Evolutionary conservation across 139 green algal genomes (phyloP), one percentile per base, ranked within the genome.

Genomic region (Trebouxia sp.): DNA sequence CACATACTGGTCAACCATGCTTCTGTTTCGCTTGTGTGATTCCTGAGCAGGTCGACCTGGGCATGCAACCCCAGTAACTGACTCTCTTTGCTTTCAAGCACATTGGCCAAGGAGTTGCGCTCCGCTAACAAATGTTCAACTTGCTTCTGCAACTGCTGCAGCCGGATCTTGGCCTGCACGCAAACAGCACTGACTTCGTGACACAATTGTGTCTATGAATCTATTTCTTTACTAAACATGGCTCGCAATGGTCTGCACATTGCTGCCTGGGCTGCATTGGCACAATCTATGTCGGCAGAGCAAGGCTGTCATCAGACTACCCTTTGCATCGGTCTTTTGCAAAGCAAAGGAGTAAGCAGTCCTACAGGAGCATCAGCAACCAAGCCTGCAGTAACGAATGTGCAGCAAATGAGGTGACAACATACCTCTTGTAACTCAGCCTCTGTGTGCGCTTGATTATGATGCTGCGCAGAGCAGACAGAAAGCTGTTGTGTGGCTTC

Each of bases 1-100:
- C 70, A 62, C 43, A 78, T 56, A 22, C 70, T 56, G 22, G 70
- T 56, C 41, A 78, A 41, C 45, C 70, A 78, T 41, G 43, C 70
- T 35, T 78, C 43, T 12, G 70, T 56, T 53, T 53, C 70, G 42
- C 70, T 58, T 20, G 12, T 37, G 43, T 72, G 62, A 42, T 38
- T 56, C 28, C 45, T 78, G 22, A 78, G 28, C 14, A 78, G 24
- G 38, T 78, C 70, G 10, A 78, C n/a, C 41, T 78, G 43, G 39
- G 70, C 70, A 24, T 56, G 43, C 0, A 78, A 8, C 0, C 30
- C 45, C 41, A 78, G 42, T 6, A 56, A 24, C 42, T 78, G 62
- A 72, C 62, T 72, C 35, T 72, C 62, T 35, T 45, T 72, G 11
- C 12, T 8, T 30, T 72, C 62, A 17, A 72, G 15, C 1, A 15